Base-by-base conservation (phyloP, 192 early-diverging fungal genomes). In the Entrophospora sp. region DNA sequence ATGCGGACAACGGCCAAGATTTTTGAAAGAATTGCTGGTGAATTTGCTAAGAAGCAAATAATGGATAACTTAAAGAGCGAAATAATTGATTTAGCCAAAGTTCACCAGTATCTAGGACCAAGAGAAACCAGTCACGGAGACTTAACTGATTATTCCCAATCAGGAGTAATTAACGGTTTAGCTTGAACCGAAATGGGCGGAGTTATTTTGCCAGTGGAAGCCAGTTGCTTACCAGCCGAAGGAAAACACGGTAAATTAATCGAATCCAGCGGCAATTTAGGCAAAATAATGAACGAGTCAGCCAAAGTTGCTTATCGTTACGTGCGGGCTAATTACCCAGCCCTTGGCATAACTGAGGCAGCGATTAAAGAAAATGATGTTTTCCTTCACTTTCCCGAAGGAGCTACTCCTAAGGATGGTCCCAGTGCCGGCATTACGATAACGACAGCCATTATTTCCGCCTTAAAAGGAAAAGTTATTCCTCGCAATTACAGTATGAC, bases 141-240 rank as follows among this genome's bases (percentile, higher is more conserved):
- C 7, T 36, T 36, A 24, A 0, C 4, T 36, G 36, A 59, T 36
- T 9, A 1, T 18, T 1, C 34, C 0, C 56, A 38, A 36, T 0
- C 25, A 1, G 56, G 56, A 2, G 56, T 59, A 38, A 34, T 13
- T 4, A 59, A 30, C 14, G 56, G 56, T 16, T 36, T 59, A 38
- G 56, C 56, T 0, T 59, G 56, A 59, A 59, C 56, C 20, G 56
- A 28, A 27, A 27, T 36, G 14, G 56, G 56, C 0, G 56, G 56
- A 38, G 56, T 36, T 22, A 59, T 59, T 59, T 59, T 59, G 20
- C 56, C 56, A 20, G 25, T 59, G 14, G 56, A 59, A 5, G 56
- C 36, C 1, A 38, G 20, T 38, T 13, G n/a, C 1, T 5, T 38
- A 36, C 5, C 56, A 18, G 18, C 10, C 4, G 18, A 59, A 22